These are phyloP conservation scores for Cinchona pubescens DNA, from an alignment of 257 asterid species.

Conservation along the genomic window DNA sequence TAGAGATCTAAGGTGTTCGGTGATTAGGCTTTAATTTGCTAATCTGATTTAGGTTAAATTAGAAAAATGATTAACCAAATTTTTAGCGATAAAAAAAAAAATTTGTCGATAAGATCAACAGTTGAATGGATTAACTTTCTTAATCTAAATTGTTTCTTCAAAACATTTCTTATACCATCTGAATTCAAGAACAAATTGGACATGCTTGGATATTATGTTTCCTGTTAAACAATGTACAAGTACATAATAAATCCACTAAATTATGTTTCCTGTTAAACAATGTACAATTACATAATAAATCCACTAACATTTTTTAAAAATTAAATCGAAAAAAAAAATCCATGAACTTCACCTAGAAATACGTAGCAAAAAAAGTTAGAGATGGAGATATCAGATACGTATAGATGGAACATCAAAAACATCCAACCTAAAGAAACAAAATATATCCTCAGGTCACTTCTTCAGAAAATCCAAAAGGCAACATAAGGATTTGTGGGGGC, in stretches of 20 bases:
- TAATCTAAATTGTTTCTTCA: not conserved
- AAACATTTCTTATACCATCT: too few species aligned
- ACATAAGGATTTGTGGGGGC: conserved; percentile 23
- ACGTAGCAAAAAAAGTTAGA: not conserved
- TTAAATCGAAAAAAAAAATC: not conserved
- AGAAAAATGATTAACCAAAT: not conserved
- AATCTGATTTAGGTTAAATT: not conserved
- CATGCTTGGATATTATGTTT: not conserved
- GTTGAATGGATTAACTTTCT: not conserved
- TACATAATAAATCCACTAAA: not conserved
- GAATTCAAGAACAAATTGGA: not conserved
- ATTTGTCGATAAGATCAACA: too few species aligned
- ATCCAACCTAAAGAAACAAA: conserved; percentile 23
- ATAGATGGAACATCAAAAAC: conserved; percentile 8
- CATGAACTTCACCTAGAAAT: not conserved
- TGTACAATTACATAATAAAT: too few species aligned
- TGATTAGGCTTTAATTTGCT: not conserved
- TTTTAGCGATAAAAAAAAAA: too few species aligned
- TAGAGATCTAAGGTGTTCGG: not conserved
- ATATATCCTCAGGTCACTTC: conserved; percentile 4
- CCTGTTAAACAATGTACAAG: not conserved
- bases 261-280: too few species aligned
- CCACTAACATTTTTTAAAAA: not conserved
- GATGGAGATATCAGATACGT: not conserved
- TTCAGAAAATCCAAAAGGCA: conserved; percentile 9